phyloP scores from a whole-genome alignment of 139 green algal species.

The Deuterostichococcus epilithicus region DNA sequence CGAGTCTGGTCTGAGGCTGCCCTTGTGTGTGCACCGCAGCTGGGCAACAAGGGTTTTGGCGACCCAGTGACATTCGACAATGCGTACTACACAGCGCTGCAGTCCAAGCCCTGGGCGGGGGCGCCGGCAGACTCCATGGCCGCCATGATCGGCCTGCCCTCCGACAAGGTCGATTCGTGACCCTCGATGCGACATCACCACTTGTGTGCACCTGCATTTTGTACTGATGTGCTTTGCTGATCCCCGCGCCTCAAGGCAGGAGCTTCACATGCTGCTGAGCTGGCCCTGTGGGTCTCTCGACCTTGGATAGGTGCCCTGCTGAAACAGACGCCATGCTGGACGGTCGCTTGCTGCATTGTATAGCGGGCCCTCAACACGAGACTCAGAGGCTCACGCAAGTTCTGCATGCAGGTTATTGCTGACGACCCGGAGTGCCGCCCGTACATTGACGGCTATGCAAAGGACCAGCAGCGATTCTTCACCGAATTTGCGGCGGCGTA shows the following conservation, averaged over 20 bases:
- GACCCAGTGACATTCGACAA: conserved; percentile 90
- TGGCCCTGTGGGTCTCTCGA: no score
- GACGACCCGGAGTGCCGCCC: conserved; percentile 50
- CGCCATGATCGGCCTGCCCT: conserved; percentile 76
- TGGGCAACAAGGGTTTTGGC: conserved; percentile 88
- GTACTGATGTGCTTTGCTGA: no score
- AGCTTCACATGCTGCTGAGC: no score
- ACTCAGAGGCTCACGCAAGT: no score
- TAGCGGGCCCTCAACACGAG: no score
- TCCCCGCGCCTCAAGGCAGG: no score
- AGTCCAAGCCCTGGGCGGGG: conserved; percentile 64
- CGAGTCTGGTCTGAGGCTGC: no score
- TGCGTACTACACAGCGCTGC: conserved; percentile 78
- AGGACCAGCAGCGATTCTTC: conserved; percentile 61
- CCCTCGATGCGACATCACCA: no score
- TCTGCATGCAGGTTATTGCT: conserved; percentile 58
- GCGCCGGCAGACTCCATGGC: conserved; percentile 47
- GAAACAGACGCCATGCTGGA: no score
- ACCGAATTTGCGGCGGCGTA: conserved; percentile 68
- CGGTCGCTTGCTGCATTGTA: no score
- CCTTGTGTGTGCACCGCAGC: conserved; percentile 15
- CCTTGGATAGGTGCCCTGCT: no score
- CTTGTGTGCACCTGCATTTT: no score
- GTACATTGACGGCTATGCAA: conserved; percentile 62
- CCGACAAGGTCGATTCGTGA: conserved; percentile 59